Conservation (phyloP, 257 asterid genomes). For the Petunia secreta region DNA sequence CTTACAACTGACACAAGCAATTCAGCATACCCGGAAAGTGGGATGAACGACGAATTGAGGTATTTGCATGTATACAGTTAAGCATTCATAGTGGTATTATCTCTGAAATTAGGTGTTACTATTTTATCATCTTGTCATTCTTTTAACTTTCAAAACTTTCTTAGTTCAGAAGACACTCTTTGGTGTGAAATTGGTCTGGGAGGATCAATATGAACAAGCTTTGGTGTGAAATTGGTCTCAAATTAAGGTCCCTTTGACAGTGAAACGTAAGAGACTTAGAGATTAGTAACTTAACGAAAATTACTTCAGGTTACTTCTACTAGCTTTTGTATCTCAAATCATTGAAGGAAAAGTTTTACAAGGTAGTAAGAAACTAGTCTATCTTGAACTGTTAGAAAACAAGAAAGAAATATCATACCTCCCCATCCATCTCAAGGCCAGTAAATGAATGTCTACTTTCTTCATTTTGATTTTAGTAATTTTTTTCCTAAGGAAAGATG, state of each 20-base stretch:
- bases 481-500: conserved; percentile 10
- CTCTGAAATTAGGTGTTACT: background rate
- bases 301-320: background rate
- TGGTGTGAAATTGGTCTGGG: background rate
- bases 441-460: background rate
- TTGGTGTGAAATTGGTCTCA: background rate
- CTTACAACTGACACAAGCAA: conserved; percentile 58
- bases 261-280: background rate
- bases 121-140: background rate
- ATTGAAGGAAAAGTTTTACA: background rate
- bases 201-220: background rate
- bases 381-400: background rate
- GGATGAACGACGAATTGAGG: conserved; percentile 86
- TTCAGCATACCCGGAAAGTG: conserved; percentile 58
- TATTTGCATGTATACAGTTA: conserved; percentile 29
- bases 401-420: conserved; percentile 12
- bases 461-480: background rate
- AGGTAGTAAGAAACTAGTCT: background rate
- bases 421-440: background rate
- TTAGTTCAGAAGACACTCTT: background rate
- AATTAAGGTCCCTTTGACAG: background rate
- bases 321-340: conserved; percentile 21
- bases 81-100: conserved; percentile 17
- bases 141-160: background rate
- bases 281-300: conserved; percentile 19